These are phyloP conservation scores for Arabidopsis suecica DNA, from an alignment of 345 rosid genomes.

Conservation along the genomic window DNA sequence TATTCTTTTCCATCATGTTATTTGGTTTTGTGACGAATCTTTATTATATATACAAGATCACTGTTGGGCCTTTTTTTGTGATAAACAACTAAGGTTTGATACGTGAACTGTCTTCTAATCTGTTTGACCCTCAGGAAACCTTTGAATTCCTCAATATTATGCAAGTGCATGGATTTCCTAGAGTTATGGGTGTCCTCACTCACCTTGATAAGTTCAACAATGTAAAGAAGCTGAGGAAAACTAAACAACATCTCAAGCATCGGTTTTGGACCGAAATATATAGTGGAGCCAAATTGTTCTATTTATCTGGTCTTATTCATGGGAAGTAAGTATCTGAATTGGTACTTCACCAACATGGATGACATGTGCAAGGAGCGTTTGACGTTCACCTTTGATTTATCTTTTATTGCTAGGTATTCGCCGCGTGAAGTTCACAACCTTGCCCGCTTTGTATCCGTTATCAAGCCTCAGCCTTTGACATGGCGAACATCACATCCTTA, in stretches of 20 bases:
- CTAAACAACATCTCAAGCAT: conserved; percentile 88
- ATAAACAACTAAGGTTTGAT: neutral
- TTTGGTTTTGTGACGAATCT: neutral
- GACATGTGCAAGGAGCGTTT: conserved; percentile 14
- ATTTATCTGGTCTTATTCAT: conserved; percentile 85
- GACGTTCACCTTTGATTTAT: conserved; percentile 25
- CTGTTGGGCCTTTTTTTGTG: neutral
- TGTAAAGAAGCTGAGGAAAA: conserved; percentile 85
- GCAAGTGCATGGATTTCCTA: conserved; percentile 96
- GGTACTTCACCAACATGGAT: conserved; percentile 26
- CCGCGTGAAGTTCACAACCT: conserved; percentile 87
- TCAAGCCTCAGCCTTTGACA: conserved; percentile 74
- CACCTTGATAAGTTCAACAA: conserved; percentile 95
- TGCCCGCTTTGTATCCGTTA: conserved; percentile 77
- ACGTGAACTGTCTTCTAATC: conserved; percentile 3
- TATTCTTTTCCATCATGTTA: conserved; percentile 15
- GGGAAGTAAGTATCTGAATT: conserved; percentile 69
- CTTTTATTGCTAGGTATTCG: conserved; percentile 63
- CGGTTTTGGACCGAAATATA: conserved; percentile 97
- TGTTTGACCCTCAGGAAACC: conserved; percentile 67
- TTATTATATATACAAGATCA: neutral
- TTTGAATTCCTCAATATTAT: conserved; percentile 95
- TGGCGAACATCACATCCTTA: conserved; percentile 98
- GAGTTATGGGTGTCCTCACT: conserved; percentile 95
- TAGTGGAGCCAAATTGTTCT: conserved; percentile 88